A percentile compares a stretch with the other conserved stretches of the same genome.
phyloP scores from a whole-genome alignment of 345 rosid species.

The Populus pruinosa region DNA sequence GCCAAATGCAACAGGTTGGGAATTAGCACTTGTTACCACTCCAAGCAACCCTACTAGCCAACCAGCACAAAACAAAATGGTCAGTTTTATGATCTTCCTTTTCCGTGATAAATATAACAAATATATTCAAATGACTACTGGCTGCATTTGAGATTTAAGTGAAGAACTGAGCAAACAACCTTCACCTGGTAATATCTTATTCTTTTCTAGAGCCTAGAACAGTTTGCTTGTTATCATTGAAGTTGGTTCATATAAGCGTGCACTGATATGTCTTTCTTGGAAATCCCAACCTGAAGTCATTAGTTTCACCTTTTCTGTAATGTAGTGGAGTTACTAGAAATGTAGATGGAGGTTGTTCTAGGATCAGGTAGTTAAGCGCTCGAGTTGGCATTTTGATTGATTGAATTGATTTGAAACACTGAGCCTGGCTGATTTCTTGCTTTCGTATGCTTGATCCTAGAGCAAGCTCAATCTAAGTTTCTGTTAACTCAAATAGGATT shows the following conservation, averaged over 20 bases:
- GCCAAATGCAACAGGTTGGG: conserved; percentile 76
- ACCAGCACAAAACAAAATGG: conserved; percentile 45
- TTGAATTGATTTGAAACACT: background rate
- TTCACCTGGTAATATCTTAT: background rate
- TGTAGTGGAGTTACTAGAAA: background rate
- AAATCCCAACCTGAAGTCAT: background rate
- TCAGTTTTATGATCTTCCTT: conserved; percentile 20
- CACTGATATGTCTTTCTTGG: background rate
- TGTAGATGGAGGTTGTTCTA: background rate
- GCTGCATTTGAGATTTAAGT: background rate
- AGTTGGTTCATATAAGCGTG: background rate
- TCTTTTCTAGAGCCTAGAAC: background rate
- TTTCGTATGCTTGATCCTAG: background rate
- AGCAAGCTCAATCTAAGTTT: background rate
- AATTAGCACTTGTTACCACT: conserved; percentile 81
- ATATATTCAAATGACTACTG: background rate
- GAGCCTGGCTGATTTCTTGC: background rate
- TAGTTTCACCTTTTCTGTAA: background rate
- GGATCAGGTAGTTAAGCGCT: background rate
- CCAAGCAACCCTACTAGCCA: conserved; percentile 47
- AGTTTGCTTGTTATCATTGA: background rate
- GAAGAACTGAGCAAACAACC: background rate
- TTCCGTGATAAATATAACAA: background rate
- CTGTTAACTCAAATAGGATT: background rate
- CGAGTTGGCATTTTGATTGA: background rate